Conservation (phyloP, 495 filamentous ascomycete genomes). For the Tetracladium marchalianum region DNA sequence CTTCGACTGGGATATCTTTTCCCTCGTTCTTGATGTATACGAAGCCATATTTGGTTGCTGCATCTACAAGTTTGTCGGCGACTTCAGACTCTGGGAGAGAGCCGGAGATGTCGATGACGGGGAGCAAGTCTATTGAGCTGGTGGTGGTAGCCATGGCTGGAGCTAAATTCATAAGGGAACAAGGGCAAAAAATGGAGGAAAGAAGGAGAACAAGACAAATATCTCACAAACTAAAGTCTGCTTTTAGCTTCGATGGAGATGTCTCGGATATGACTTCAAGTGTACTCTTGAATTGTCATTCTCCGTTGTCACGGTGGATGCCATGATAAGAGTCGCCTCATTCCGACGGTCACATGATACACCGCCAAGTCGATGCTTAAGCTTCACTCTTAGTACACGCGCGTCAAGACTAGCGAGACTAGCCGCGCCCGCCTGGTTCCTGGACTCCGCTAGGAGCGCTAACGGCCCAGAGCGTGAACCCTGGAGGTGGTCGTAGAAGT, state of each 20-base stretch:
- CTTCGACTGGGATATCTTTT: conserved; percentile 53
- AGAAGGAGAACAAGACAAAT: too few relatives aligned
- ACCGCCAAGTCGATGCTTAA: too few relatives aligned
- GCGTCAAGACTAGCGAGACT: too few relatives aligned
- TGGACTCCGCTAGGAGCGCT: too few relatives aligned
- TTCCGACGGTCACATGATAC: background rate
- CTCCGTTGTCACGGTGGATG: background rate
- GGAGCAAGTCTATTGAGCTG: conserved; percentile 35
- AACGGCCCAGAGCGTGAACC: too few relatives aligned
- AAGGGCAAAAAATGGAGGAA: too few relatives aligned
- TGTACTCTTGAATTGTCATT: background rate
- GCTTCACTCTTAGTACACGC: too few relatives aligned
- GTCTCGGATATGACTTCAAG: background rate
- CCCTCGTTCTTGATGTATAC: conserved; percentile 71
- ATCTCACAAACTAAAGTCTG: too few relatives aligned
- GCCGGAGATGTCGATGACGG: conserved; percentile 69
- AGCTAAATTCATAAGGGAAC: too few relatives aligned
- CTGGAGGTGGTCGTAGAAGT: too few relatives aligned
- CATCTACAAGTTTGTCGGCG: conserved; percentile 66
- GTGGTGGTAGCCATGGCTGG: conserved; percentile 39
- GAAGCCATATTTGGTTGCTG: conserved; percentile 75
- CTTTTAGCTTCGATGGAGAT: too few relatives aligned
- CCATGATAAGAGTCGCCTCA: background rate
- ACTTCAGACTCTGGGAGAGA: conserved; percentile 42
- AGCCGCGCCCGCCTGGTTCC: too few relatives aligned